These are phyloP conservation scores for Arabidopsis hybrid DNA, from an alignment of 441 rosid species.

Conservation along the genomic window DNA sequence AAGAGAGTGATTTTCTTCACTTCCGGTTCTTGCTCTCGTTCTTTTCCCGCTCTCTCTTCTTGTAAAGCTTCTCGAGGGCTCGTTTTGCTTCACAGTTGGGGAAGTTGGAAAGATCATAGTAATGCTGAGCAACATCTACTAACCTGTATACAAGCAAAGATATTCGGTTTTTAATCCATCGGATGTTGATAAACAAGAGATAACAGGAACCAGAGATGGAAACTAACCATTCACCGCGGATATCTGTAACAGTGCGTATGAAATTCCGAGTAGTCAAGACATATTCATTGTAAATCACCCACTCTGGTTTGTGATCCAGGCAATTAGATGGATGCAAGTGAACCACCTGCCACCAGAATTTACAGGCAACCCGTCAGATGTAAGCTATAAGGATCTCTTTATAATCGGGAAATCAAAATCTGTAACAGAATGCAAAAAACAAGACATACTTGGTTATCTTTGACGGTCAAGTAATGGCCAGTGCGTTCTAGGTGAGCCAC, in stretches of 20 bases:
- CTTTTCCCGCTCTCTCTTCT: conserved; percentile 69
- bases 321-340: too few species aligned
- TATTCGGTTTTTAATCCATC: background rate
- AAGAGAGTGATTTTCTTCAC: conserved; percentile 45
- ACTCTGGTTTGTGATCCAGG: too few species aligned
- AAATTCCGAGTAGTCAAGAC: too few species aligned
- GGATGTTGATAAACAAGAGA: background rate
- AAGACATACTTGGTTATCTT: conserved; percentile 80
- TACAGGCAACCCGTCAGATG: too few species aligned
- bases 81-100: conserved; percentile 91
- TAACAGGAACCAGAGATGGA: background rate
- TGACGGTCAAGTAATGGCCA: conserved; percentile 91
- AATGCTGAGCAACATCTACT: conserved; percentile 82
- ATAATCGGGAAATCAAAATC: too few species aligned
- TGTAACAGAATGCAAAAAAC: too few species aligned
- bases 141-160: conserved; percentile 56
- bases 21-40: conserved; percentile 65
- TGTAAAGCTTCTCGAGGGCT: conserved; percentile 83
- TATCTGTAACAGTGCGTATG: conserved; percentile 61
- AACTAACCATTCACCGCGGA: conserved; percentile 92
- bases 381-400: too few species aligned
- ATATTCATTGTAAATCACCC: too few species aligned
- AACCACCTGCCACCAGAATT: too few species aligned
- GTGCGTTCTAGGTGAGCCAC: conserved; percentile 93
- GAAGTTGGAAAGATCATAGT: conserved; percentile 77